Percentiles rank a stretch among this genome's conserved stretches.
phyloP scores from a whole-genome alignment of 305 asterid genomes.

The Fraxinus ornus region DNA sequence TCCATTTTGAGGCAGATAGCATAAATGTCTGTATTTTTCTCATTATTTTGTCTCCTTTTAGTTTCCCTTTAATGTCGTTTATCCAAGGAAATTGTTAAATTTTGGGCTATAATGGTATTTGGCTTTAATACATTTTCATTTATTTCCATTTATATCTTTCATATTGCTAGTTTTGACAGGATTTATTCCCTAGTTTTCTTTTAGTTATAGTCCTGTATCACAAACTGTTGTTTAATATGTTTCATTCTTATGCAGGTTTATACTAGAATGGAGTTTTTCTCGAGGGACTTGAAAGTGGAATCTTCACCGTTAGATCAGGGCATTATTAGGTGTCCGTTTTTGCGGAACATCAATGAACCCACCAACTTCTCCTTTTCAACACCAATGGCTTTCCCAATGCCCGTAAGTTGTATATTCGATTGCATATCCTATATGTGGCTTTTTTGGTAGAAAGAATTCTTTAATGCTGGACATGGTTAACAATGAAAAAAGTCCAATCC shows the following conservation, averaged over 20 bases:
- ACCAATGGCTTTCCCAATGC: conserved; percentile 50
- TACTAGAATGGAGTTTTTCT: conserved; percentile 59
- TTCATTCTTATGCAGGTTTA: conserved; percentile 40
- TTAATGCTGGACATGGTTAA: background rate
- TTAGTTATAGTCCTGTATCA: background rate
- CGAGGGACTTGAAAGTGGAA: conserved; percentile 50
- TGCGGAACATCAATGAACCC: conserved; percentile 88
- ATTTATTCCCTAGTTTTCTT: background rate
- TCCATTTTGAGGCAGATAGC: background rate
- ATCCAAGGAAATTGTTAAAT: background rate
- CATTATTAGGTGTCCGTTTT: conserved; percentile 75
- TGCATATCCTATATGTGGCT: background rate
- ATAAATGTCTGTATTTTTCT: background rate
- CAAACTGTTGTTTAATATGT: conserved; percentile 6
- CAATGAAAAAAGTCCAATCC: conserved; percentile 7
- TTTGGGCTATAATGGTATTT: background rate
- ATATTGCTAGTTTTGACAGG: background rate
- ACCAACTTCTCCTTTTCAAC: conserved; percentile 80
- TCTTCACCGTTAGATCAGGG: conserved; percentile 56
- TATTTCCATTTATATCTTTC: background rate
- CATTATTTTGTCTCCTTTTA: background rate
- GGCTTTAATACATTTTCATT: background rate
- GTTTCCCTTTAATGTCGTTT: background rate
- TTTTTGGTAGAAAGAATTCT: background rate
- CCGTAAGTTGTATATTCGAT: conserved; percentile 45